phyloP scores from a whole-genome alignment of 768 basidiomycete species.

The Postia placenta region DNA sequence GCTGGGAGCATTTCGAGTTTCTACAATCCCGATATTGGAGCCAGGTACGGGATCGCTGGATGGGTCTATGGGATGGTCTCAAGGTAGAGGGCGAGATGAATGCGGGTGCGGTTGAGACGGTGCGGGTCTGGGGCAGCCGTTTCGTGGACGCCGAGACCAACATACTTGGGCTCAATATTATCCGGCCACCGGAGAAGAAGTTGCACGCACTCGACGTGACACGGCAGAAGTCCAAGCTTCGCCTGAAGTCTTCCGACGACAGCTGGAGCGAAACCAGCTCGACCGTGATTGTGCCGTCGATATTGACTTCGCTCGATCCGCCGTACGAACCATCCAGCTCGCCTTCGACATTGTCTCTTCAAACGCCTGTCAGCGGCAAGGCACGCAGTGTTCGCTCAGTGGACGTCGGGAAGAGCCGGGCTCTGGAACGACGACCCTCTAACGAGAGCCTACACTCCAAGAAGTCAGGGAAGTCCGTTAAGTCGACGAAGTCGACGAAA shows the following conservation, averaged over 20 bases:
- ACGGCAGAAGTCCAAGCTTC: neutral
- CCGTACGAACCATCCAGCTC: slow-evolving; percentile 6
- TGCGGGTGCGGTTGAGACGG: slow-evolving; percentile 61
- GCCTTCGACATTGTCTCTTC: slow-evolving; percentile 10
- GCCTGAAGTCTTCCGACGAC: slow-evolving; percentile 1
- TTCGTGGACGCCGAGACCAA: slow-evolving; percentile 61
- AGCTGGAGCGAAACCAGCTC: slow-evolving; percentile 8
- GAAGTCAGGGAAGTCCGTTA: slow-evolving; percentile 31
- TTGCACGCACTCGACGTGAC: neutral
- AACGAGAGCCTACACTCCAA: slow-evolving; percentile 34
- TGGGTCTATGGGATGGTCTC: slow-evolving; percentile 71
- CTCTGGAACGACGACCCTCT: slow-evolving; percentile 26
- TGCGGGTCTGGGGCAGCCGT: slow-evolving; percentile 62
- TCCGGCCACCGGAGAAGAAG: slow-evolving; percentile 28
- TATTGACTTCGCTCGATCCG: slow-evolving; percentile 16
- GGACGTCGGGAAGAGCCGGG: slow-evolving; percentile 9
- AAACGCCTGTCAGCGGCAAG: slow-evolving; percentile 11
- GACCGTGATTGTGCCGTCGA: slow-evolving; percentile 14
- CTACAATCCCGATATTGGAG: slow-evolving; percentile 58
- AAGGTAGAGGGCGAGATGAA: slow-evolving; percentile 36
- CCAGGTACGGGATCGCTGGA: slow-evolving; percentile 61
- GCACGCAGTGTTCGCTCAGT: slow-evolving; percentile 13
- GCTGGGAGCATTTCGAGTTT: slow-evolving; percentile 44
- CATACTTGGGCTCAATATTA: slow-evolving; percentile 32
- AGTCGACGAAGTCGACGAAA: slow-evolving; percentile 10